Evolutionary conservation across 176 grass and related monocot genomes (phyloP).

Genomic region (Typha latifolia): DNA sequence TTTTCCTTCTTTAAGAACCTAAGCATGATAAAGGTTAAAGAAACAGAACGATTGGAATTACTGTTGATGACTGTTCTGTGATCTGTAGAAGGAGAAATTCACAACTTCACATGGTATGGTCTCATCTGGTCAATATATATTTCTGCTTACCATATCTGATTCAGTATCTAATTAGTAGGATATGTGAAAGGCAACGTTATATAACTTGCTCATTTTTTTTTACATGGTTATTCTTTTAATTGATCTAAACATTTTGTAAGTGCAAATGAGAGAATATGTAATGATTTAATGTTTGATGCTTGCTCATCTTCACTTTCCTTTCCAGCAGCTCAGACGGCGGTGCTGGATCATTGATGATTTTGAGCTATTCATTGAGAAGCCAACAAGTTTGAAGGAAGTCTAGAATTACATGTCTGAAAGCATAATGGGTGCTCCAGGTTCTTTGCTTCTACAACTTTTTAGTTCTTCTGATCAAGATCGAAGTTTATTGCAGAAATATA

Average conservation of each 20-base stretch:
- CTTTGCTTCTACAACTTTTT: constrained; percentile 42
- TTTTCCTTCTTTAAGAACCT: neutral
- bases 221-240: neutral
- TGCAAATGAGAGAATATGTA: neutral
- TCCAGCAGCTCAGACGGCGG: constrained; percentile 15
- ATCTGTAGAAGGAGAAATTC: neutral
- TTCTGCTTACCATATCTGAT: neutral
- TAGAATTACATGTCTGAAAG: constrained; percentile 38
- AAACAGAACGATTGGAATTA: too few relatives aligned
- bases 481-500: constrained; percentile 51
- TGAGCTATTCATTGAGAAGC: constrained; percentile 10
- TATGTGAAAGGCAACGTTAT: neutral
- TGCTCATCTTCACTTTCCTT: constrained; percentile 9
- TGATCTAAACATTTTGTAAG: neutral
- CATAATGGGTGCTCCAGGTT: constrained; percentile 46
- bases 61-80: neutral
- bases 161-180: neutral
- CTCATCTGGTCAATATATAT: neutral
- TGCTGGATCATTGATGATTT: constrained; percentile 8
- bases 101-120: neutral
- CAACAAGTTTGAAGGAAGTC: constrained; percentile 33
- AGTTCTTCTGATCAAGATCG: constrained; percentile 45
- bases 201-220: neutral
- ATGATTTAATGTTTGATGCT: neutral
- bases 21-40: too few relatives aligned